These are phyloP conservation scores for Chlorella sp. DNA, from an alignment of 139 green algal genomes.

Conservation along the genomic window DNA sequence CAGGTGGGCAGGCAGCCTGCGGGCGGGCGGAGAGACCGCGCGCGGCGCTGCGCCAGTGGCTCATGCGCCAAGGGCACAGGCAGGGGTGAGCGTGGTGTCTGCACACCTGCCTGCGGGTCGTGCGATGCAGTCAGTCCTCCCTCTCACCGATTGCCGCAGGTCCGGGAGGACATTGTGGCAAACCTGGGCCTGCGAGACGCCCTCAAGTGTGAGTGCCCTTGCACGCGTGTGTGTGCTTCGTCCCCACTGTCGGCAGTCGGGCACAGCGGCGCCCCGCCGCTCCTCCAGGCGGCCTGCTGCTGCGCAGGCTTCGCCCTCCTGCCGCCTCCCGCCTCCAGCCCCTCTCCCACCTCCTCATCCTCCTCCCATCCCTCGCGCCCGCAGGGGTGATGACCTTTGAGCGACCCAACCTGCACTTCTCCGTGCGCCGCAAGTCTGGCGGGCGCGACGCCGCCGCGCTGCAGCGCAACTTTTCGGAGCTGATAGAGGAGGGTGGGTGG, in stretches of 20 bases:
- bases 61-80: too few species aligned
- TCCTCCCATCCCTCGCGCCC: neutral
- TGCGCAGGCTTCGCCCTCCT: too few species aligned
- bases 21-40: too few species aligned
- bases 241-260: too few species aligned
- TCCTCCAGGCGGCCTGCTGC: too few species aligned
- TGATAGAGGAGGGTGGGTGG: slow-evolving; percentile 25
- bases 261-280: too few species aligned
- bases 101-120: too few species aligned
- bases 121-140: neutral
- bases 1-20: slow-evolving; percentile 8
- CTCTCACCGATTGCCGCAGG: neutral
- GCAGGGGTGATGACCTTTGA: slow-evolving; percentile 57
- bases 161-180: slow-evolving; percentile 37
- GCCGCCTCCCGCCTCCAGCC: too few species aligned
- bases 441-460: too few species aligned
- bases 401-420: slow-evolving; percentile 61
- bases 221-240: too few species aligned
- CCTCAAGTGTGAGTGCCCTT: slow-evolving; percentile 9
- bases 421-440: slow-evolving; percentile 37
- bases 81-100: too few species aligned
- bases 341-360: neutral
- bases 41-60: too few species aligned
- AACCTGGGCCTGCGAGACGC: slow-evolving; percentile 34
- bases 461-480: slow-evolving; percentile 5